Base-by-base conservation (phyloP, 345 rosid species). In the Heritiera littoralis region DNA sequence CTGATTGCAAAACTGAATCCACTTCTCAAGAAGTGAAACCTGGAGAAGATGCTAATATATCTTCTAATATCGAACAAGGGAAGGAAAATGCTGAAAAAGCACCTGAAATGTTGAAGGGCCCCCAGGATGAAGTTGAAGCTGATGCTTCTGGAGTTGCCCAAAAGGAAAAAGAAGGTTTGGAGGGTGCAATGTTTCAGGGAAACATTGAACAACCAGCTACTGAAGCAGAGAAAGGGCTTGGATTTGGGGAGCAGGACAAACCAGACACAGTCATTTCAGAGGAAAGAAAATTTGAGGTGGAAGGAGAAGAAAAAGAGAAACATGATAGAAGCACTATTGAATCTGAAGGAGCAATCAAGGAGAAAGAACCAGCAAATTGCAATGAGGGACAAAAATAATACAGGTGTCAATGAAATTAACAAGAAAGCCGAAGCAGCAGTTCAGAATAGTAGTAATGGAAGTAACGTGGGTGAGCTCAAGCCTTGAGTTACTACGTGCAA, bases 391-490 rank as follows among this genome's bases (percentile, higher is more conserved):
- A 74, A 11, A 71, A 71, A 81, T 32, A 54, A 14, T 48, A 45
- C 77, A 48, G 83, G 43, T 58, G 32, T 74, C 20, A 72, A 58
- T 20, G 66, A 70, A 75, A 59, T 58, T 56, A 76, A 63, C 63
- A 84, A 80, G 75, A 83, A 82, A 73, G 79, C 72, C 5, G 87
- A 86, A 60, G 85, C 83, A 77, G 80, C 63, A 45, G 66, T 76
- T 40, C 82, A 82, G 82, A 89, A 86, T 80, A 86, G 90, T 54
- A 81, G 79, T 67, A 61, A 61, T 60, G 87, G 82, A 20, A 68
- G n/a, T 43, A 80, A 63, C 8, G 43, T 35, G 12, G 74, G 46
- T 1, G 55, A 68, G 49, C 18, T 43, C 66, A 78, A 68, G 80
- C 86, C 85, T 81, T 84, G 81, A 86, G 81, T 78, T 66, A 64